Base-by-base conservation (phyloP, 164 flowering plant species). In the Aristolochia contorta region DNA sequence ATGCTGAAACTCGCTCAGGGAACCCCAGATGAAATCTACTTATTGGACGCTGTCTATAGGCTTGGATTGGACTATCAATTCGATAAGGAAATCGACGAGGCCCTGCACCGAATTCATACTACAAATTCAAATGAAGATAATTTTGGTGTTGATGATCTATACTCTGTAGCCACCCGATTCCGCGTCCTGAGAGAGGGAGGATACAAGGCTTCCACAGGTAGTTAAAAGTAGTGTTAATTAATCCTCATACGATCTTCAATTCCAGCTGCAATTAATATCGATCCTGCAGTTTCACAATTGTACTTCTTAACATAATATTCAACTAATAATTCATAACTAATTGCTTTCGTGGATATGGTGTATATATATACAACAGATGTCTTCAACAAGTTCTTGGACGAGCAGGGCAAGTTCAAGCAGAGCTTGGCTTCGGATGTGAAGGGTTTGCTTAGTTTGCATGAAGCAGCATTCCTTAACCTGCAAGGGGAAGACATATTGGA, bases 321-420 rank as follows among this genome's bases (percentile, higher is more conserved):
- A n/a, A n/a, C n/a, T n/a, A n/a, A n/a, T n/a, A n/a, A n/a, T n/a
- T n/a, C n/a, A n/a, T n/a, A n/a, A n/a, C n/a, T n/a, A n/a, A n/a
- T n/a, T n/a, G n/a, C n/a, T n/a, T n/a, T n/a, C n/a, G n/a, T n/a
- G n/a, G n/a, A n/a, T n/a, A n/a, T n/a, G n/a, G n/a, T n/a, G n/a
- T n/a, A n/a, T n/a, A n/a, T n/a, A n/a, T n/a, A n/a, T n/a, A n/a
- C n/a, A n/a, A n/a, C n/a, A 60, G 61, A 60, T 60, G 52, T 65
- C 7, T 55, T 69, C 12, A 9, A 4, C 4, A 65, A 65, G 59
- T 69, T 69, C 46, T 77, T 58, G 60, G 73, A 79, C 58, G 55
- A 64, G 0, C 23, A 72, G 4, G 80, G 85, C 2, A 61, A 50
- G 8, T 81, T 85, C 47, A 65, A 54, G 16, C 45, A 51, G 12